phyloP scores from a whole-genome alignment of 345 rosid species.

The Trapa incisa region DNA sequence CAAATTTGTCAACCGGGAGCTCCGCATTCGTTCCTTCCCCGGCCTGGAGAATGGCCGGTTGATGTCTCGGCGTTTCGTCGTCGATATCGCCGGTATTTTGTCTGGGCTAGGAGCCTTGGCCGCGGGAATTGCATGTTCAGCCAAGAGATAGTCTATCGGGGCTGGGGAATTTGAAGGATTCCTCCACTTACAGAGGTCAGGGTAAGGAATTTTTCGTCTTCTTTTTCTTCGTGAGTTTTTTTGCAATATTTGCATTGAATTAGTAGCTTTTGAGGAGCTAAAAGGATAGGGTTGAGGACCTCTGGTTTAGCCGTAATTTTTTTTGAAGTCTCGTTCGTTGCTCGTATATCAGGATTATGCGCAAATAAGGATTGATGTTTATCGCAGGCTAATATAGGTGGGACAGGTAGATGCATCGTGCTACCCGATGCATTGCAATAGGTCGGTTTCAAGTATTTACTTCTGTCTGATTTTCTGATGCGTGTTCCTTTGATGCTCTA shows the following conservation, averaged over 20 bases:
- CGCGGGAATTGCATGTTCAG: not conserved
- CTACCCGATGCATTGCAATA: not conserved
- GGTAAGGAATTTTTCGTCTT: not conserved
- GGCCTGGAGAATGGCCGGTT: not conserved
- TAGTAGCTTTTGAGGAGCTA: not conserved
- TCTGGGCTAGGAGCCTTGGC: not conserved
- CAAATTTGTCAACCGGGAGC: not conserved
- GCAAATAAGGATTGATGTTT: not conserved
- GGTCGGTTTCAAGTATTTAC: not conserved
- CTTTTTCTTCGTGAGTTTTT: not conserved
- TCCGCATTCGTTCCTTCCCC: not conserved
- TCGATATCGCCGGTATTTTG: not conserved
- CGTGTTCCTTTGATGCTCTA: not conserved
- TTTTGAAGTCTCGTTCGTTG: not conserved
- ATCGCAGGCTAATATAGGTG: too few species aligned
- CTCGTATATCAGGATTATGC: not conserved
- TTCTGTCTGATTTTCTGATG: too few species aligned
- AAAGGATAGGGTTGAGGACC: not conserved
- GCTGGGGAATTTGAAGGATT: not conserved
- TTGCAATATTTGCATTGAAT: not conserved
- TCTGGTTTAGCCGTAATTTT: not conserved
- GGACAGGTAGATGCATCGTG: not conserved
- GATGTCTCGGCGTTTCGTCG: not conserved
- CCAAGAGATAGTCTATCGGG: not conserved
- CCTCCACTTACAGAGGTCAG: not conserved